Conservation (phyloP, 1,139 yeast species). For the Meyerozyma smithsonii region DNA sequence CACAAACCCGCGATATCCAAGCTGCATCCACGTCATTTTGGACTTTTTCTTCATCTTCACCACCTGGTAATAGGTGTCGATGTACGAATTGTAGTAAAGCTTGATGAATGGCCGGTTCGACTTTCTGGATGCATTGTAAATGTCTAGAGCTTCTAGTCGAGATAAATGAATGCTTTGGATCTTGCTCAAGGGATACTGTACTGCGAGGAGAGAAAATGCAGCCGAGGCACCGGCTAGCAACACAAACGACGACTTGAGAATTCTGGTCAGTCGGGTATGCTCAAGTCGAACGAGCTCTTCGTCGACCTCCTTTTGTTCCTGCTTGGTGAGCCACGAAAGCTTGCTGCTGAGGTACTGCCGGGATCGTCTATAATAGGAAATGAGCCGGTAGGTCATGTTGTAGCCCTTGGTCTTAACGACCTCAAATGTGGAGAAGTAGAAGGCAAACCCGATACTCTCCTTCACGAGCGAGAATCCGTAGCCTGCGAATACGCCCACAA, state of each 20-base stretch:
- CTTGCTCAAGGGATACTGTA: constrained; percentile 80
- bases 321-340: constrained; percentile 16
- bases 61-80: constrained; percentile 65
- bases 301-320: constrained; percentile 24
- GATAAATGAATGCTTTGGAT: constrained; percentile 77
- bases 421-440: constrained; percentile 82
- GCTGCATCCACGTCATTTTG: constrained; percentile 51
- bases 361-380: constrained; percentile 48
- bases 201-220: constrained; percentile 66
- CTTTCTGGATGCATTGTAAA: constrained; percentile 44
- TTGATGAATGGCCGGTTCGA: constrained; percentile 37
- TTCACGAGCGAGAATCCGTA: constrained; percentile 70
- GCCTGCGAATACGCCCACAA: constrained; percentile 87
- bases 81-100: constrained; percentile 63
- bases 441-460: constrained; percentile 83
- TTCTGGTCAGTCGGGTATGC: constrained; percentile 39
- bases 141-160: constrained; percentile 74
- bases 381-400: constrained; percentile 51
- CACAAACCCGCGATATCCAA: constrained; percentile 76
- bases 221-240: constrained; percentile 89
- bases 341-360: constrained; percentile 20
- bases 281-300: constrained; percentile 28
- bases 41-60: constrained; percentile 50
- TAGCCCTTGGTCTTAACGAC: constrained; percentile 68
- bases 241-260: constrained; percentile 65